A percentile compares a stretch with the other conserved stretches of the same genome.
Evolutionary conservation across 257 asterid species (phyloP).

Genomic region (Primulina tabacum): DNA sequence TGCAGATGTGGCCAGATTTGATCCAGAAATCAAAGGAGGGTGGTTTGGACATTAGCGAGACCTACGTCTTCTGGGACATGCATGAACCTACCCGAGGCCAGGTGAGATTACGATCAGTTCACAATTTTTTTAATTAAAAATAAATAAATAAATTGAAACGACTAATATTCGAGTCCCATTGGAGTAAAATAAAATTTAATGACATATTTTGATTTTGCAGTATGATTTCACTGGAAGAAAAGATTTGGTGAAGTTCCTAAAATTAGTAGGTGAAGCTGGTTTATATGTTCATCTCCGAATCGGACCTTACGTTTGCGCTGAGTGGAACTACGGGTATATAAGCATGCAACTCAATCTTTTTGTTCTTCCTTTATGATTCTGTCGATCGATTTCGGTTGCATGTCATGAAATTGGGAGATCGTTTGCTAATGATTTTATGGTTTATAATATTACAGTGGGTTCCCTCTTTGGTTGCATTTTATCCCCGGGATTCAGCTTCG

Average conservation of each 20-base stretch:
- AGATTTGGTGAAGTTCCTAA: constrained; percentile 60
- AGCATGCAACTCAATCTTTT: constrained; percentile 1
- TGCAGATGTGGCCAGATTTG: neutral
- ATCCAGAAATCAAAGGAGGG: neutral
- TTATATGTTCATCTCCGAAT: constrained; percentile 55
- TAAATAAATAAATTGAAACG: too few relatives aligned
- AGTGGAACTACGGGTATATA: constrained; percentile 72
- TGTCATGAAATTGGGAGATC: neutral
- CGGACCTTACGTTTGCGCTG: constrained; percentile 80
- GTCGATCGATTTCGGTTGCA: too few relatives aligned
- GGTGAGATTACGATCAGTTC: neutral
- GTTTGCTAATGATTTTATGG: neutral
- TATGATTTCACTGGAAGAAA: constrained; percentile 64
- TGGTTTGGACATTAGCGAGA: neutral
- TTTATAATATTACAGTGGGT: constrained; percentile 49
- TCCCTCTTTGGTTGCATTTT: constrained; percentile 74
- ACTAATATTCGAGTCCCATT: too few relatives aligned
- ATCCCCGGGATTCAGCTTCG: constrained; percentile 72
- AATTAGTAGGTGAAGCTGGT: constrained; percentile 54
- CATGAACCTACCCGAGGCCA: neutral
- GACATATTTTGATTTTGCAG: constrained; percentile 25
- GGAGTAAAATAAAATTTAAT: too few relatives aligned
- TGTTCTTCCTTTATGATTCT: neutral
- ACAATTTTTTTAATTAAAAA: too few relatives aligned
- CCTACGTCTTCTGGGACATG: neutral